Base-by-base conservation (phyloP, 2,329 filamentous ascomycete genomes). In the Fusarium sp. region DNA sequence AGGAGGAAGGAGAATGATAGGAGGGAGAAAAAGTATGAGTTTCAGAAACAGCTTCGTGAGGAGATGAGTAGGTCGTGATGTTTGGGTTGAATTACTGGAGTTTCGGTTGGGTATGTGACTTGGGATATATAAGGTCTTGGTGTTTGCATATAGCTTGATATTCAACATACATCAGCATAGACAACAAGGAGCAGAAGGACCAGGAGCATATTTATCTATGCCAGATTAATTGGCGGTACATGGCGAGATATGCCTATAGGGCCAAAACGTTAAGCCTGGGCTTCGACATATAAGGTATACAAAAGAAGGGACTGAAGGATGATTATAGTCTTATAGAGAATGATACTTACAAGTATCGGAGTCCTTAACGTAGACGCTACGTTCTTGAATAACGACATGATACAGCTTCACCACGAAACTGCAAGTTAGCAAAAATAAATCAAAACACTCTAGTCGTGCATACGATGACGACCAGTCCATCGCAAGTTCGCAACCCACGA, bases 1-100 rank as follows among this genome's bases (percentile, higher is more conserved):
- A 16, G 64, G 8, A 20, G 26, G 28, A 55, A n/a, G 12, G 64
- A 68, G 28, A 68, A 68, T 18, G 65, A 63, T 8, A 33, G 64
- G 14, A 33, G 65, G 31, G 65, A 68, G 36, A 62, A 31, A 28
- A 68, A 68, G 56, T 68, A 50, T 26, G 64, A 68, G 24, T 68
- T 68, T 18, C 65, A 68, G 47, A 68, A 54, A 62, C 31, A 28
- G 13, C 64, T 68, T 20, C 36, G 26, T 16, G 16, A 55, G 2
- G n/a, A 68, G 26, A 55, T 68, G 56, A 18, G 7, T 12, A 38
- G 12, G 35, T 41, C 48, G 36, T 68, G 47, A 68, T 18, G 30
- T n/a, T n/a, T 60, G 22, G 33, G 4, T n/a, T 18, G 24, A 47
- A 22, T 14, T 26, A 8, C 5, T 24, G 57, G 57, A 28, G 30